A percentile compares a stretch with the other conserved stretches of the same genome.
These are phyloP conservation scores for Geranium rotundifolium DNA, from an alignment of 345 rosid genomes.

Conservation along the genomic window DNA sequence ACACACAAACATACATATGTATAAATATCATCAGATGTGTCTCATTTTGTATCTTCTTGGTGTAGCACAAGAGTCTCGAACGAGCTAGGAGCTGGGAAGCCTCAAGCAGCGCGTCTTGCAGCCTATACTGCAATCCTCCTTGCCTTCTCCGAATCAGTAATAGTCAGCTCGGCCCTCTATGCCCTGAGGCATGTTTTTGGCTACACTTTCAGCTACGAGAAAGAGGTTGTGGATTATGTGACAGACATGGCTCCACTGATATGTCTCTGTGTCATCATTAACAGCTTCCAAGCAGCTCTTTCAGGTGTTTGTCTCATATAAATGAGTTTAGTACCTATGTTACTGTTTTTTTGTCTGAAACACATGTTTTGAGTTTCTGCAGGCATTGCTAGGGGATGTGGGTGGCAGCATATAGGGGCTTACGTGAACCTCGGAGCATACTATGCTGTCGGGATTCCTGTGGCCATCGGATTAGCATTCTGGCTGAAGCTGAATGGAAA, in stretches of 20 bases:
- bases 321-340: too few species aligned
- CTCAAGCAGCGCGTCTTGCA: constrained; percentile 17
- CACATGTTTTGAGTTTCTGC: too few species aligned
- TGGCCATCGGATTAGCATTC: constrained; percentile 33
- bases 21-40: neutral
- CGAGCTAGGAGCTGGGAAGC: constrained; percentile 36
- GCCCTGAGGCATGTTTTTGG: constrained; percentile 7
- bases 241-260: too few species aligned
- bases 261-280: too few species aligned
- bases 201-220: too few species aligned
- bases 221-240: too few species aligned
- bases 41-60: neutral
- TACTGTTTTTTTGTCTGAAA: too few species aligned
- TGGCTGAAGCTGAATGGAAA: constrained; percentile 22
- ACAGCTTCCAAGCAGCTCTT: too few species aligned
- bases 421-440: constrained; percentile 48
- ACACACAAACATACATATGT: too few species aligned
- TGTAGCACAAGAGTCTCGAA: constrained; percentile 33
- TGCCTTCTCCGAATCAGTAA: constrained; percentile 8
- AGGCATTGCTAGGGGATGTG: constrained; percentile 61
- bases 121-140: constrained; percentile 15
- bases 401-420: constrained; percentile 58
- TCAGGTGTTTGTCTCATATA: too few species aligned
- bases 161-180: constrained; percentile 16
- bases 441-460: constrained; percentile 46